Percentiles rank a stretch among this genome's conserved stretches.
phyloP scores from a whole-genome alignment of 306 rosid species.

The Mucuna pruriens region DNA sequence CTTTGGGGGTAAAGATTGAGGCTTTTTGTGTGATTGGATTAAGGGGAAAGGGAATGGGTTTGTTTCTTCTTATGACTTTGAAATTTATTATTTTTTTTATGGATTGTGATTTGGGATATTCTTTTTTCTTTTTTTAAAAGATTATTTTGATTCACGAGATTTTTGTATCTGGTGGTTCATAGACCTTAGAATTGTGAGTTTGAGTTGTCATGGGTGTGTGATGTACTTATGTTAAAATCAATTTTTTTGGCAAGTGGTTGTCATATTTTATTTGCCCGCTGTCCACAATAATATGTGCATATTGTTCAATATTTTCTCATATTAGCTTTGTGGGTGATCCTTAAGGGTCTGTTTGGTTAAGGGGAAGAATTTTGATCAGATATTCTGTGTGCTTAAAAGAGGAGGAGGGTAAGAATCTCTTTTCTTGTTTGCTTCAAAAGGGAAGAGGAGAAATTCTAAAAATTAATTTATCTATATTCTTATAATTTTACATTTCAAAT shows the following conservation, averaged over 20 bases:
- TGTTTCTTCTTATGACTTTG: conserved; percentile 7
- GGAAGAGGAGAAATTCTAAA: too few species aligned
- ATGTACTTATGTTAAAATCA: neutral
- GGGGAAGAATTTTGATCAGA: too few species aligned
- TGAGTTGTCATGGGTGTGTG: conserved; percentile 24
- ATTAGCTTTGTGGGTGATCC: conserved; percentile 10
- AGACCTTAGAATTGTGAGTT: conserved; percentile 16
- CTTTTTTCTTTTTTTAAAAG: neutral
- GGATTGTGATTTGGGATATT: neutral
- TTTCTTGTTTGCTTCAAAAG: too few species aligned
- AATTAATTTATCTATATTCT: too few species aligned
- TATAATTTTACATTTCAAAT: too few species aligned
- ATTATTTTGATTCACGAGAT: neutral
- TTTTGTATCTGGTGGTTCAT: conserved; percentile 15
- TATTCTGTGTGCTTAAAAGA: too few species aligned
- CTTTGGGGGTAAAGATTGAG: neutral
- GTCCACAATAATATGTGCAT: neutral
- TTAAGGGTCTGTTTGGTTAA: too few species aligned
- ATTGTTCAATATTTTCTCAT: neutral
- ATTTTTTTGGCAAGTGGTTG: conserved; percentile 12
- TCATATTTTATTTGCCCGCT: neutral
- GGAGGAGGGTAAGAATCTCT: too few species aligned
- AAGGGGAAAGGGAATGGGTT: neutral
- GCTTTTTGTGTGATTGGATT: conserved; percentile 1
- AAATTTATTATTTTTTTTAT: neutral